A percentile compares a stretch with the other conserved stretches of the same genome.
phyloP scores from a whole-genome alignment of 768 basidiomycete species.

The Pleurotus cornucopiae region DNA sequence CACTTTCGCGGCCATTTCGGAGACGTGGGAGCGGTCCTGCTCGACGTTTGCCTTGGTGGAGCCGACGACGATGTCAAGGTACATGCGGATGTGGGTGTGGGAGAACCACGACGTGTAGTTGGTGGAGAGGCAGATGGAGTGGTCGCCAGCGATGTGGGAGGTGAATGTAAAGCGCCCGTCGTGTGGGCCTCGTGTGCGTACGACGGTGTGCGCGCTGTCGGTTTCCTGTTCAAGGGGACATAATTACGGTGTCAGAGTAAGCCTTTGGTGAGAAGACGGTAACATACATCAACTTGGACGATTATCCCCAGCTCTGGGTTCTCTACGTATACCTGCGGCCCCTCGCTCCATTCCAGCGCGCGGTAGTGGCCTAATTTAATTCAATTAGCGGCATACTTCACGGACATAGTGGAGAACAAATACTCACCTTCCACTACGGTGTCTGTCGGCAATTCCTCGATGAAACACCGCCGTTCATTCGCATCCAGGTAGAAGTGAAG shows the following conservation, averaged over 20 bases:
- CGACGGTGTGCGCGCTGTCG: conserved; percentile 73
- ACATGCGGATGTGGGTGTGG: conserved; percentile 85
- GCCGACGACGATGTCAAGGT: conserved; percentile 93
- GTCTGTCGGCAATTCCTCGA: conserved; percentile 92
- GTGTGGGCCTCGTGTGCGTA: conserved; percentile 84
- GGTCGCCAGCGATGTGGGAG: conserved; percentile 94
- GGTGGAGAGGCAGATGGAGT: conserved; percentile 92
- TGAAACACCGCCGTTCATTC: conserved; percentile 90
- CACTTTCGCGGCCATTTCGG: conserved; percentile 75
- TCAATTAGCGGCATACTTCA: not conserved
- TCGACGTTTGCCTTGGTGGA: conserved; percentile 82
- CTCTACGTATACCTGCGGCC: conserved; percentile 56
- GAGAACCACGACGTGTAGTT: conserved; percentile 91
- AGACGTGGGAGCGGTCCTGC: conserved; percentile 81
- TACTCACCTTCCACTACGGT: conserved; percentile 88
- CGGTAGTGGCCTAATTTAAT: conserved; percentile 77
- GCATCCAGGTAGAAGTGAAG: conserved; percentile 97
- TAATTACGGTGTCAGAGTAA: not conserved
- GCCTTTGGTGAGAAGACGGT: not conserved
- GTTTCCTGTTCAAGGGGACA: conserved; percentile 61
- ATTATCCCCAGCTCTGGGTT: conserved; percentile 83
- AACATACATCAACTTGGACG: conserved; percentile 83
- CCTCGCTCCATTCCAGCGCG: conserved; percentile 88
- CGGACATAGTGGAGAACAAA: not conserved
- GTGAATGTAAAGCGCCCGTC: conserved; percentile 97